These are phyloP conservation scores for Penicillium arizonense DNA, from an alignment of 495 filamentous ascomycete species.

Conservation along the genomic window DNA sequence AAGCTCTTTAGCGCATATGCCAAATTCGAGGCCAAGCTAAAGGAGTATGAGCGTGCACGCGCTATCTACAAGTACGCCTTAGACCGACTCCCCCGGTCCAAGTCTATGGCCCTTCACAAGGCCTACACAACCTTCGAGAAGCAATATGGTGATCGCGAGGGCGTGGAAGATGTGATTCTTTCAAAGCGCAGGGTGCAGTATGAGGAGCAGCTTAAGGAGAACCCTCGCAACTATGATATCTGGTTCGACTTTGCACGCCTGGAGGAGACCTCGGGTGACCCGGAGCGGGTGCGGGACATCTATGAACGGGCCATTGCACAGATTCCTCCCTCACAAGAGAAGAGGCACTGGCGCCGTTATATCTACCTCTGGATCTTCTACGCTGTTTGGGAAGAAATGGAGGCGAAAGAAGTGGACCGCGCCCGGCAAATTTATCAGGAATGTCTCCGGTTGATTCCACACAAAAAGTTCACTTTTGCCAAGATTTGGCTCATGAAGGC, in stretches of 20 bases:
- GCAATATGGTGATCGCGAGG: constrained; percentile 91
- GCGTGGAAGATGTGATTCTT: constrained; percentile 91
- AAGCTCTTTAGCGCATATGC: constrained; percentile 91
- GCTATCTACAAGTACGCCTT: constrained; percentile 97
- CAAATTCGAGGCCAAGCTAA: constrained; percentile 86
- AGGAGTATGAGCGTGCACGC: constrained; percentile 92
- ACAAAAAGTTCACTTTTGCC: constrained; percentile 96
- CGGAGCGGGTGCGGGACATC: constrained; percentile 80
- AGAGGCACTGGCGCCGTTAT: constrained; percentile 94
- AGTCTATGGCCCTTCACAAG: constrained; percentile 81
- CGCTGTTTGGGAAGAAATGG: constrained; percentile 89
- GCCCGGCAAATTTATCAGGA: constrained; percentile 89
- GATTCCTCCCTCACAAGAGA: constrained; percentile 92
- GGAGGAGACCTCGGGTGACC: constrained; percentile 79
- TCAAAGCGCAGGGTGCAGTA: constrained; percentile 94
- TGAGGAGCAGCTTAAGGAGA: constrained; percentile 90
- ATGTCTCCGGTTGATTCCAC: constrained; percentile 82
- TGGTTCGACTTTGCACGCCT: constrained; percentile 96
- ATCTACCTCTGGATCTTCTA: constrained; percentile 99
- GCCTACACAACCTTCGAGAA: constrained; percentile 97
- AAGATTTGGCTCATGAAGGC: constrained; percentile 95
- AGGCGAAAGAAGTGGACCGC: constrained; percentile 72
- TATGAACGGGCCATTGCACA: constrained; percentile 97
- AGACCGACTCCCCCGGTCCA: constrained; percentile 84
- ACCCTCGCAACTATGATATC: constrained; percentile 88